These are phyloP conservation scores for Chaetomiaceae sp. DNA, from an alignment of 2,329 filamentous ascomycete species.

Conservation along the genomic window DNA sequence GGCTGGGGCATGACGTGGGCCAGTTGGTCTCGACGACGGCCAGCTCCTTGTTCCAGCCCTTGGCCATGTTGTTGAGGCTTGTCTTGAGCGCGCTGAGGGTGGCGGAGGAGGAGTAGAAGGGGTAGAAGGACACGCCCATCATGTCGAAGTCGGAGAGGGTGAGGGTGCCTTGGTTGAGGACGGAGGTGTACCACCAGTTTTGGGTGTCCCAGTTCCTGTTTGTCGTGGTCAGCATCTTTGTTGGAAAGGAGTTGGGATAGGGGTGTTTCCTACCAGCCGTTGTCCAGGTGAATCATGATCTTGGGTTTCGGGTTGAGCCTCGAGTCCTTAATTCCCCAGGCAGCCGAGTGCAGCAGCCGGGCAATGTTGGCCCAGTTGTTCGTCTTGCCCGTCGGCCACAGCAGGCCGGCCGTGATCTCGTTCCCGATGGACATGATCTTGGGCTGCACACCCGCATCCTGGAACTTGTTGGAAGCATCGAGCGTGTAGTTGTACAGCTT, in stretches of 20 bases:
- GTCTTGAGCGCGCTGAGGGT: constrained; percentile 54
- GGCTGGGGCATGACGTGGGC: constrained; percentile 59
- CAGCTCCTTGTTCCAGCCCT: constrained; percentile 59
- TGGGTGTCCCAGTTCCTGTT: constrained; percentile 57
- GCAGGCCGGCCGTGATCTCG: constrained; percentile 63
- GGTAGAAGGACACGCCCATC: constrained; percentile 70
- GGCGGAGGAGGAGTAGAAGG: constrained; percentile 60
- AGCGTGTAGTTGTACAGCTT: constrained; percentile 66
- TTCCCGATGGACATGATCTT: constrained; percentile 68
- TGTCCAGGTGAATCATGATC: constrained; percentile 72
- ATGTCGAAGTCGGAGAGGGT: constrained; percentile 58
- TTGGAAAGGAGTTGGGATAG: background rate
- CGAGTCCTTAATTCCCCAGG: constrained; percentile 61
- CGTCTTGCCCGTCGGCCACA: constrained; percentile 60
- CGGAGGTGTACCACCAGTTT: constrained; percentile 54
- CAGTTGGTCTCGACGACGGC: constrained; percentile 69
- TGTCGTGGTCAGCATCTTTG: background rate
- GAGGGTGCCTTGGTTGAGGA: constrained; percentile 50
- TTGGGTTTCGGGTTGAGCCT: constrained; percentile 52
- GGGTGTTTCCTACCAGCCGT: constrained; percentile 50
- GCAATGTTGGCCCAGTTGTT: constrained; percentile 57
- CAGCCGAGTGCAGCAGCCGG: constrained; percentile 58
- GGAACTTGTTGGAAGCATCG: constrained; percentile 57
- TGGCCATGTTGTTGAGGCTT: constrained; percentile 55
- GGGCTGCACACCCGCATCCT: constrained; percentile 49